Conservation (phyloP, 164 flowering plant genomes). For the Hamamelis virginiana region DNA sequence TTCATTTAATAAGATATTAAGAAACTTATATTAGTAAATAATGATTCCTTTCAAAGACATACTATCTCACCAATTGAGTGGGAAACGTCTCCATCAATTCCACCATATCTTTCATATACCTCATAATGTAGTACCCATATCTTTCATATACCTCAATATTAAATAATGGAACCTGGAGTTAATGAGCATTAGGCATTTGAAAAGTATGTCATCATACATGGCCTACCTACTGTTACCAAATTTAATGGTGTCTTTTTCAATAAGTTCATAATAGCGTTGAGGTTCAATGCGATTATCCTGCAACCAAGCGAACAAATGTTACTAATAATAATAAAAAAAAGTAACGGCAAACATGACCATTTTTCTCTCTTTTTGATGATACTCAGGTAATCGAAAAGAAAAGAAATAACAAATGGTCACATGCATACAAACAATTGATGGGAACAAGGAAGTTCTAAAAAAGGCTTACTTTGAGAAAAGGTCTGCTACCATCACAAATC, state of each 20-base stretch:
- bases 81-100: too few relatives aligned
- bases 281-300: conserved; percentile 88
- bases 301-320: conserved; percentile 25
- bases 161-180: not conserved
- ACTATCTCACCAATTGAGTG: too few relatives aligned
- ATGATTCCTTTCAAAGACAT: too few relatives aligned
- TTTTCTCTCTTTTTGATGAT: not conserved
- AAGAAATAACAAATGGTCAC: not conserved
- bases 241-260: conserved; percentile 83
- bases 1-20: too few relatives aligned
- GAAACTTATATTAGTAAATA: too few relatives aligned
- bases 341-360: not conserved
- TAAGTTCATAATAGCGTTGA: conserved; percentile 84
- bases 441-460: not conserved
- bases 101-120: too few relatives aligned
- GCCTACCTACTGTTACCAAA: conserved; percentile 94
- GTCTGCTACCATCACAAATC: too few relatives aligned
- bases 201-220: not conserved
- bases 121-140: too few relatives aligned
- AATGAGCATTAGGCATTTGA: not conserved
- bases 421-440: not conserved
- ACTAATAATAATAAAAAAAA: conserved; percentile 1
- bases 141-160: too few relatives aligned
- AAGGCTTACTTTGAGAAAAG: conserved; percentile 80
- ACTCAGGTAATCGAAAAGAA: too few relatives aligned